Base-by-base conservation (phyloP, 1,284 basidiomycete species). In the Pascua sp. region DNA sequence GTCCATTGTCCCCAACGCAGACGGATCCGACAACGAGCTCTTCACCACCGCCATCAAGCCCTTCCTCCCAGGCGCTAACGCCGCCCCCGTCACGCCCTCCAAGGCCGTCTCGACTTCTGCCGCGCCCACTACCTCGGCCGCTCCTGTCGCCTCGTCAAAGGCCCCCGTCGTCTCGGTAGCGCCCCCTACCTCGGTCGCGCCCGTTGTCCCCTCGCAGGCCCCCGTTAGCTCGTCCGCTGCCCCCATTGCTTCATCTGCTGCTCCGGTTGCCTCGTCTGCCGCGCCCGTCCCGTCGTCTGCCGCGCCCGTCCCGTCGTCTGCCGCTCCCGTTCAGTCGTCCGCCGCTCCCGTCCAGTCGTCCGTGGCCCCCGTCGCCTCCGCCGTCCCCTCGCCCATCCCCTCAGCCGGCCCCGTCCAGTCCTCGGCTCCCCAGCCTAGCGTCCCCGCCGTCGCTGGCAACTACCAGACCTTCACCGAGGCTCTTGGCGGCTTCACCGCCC, bases 31-130 rank as follows among this genome's bases (percentile, higher is more conserved):
- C 57, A 69, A 68, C 48, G 56, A 51, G 7, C 57, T 72, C 43
- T 70, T 67, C 57, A 54, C 52, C 38, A 56, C 61, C 24, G 72
- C 68, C 37, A 56, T 74, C 48, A 55, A 65, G 58, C 67, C 68
- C 9, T 64, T 67, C 62, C 66, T 74, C 38, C 70, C 69, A 4
- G 67, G 69, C 15, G 55, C 50, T 16, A 54, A 41, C 16, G 49
- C 45, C 11, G 51, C 18, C 42, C 8, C 39, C 41, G 24, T 41
- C 45, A 11, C 24, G 4, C 24, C 24, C 24, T 32, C 24, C 24
- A 32, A 36, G 37, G 24, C 32, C 40, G 7, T 47, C 43, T 46
- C 51, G 44, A 47, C 51, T n/a, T n/a, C 51, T 12, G 17, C 51
- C 18, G 39, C n/a, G 4, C 24, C 24, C 24, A 32, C 24, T 32